Conservation (phyloP, 1,139 yeast species). For the Lodderomyces orthopsilosis region DNA sequence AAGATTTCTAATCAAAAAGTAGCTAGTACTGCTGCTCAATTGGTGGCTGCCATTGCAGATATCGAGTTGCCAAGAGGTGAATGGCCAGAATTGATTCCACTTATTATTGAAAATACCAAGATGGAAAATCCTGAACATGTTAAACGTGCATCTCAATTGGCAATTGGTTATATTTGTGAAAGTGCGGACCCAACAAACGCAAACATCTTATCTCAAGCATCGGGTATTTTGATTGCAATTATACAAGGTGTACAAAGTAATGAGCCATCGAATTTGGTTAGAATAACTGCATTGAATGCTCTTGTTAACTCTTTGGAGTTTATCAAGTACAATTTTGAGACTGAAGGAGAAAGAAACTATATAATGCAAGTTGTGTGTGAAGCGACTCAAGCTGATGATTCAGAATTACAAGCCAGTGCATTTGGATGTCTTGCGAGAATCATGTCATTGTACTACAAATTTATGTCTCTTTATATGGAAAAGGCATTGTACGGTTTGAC, state of each 20-base stretch:
- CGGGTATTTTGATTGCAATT: constrained; percentile 90
- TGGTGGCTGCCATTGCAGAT: constrained; percentile 94
- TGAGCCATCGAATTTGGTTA: constrained; percentile 71
- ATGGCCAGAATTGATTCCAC: constrained; percentile 85
- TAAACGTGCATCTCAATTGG: constrained; percentile 80
- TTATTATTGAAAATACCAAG: constrained; percentile 81
- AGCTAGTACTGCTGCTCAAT: constrained; percentile 86
- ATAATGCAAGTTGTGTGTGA: constrained; percentile 99
- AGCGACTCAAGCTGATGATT: constrained; percentile 86
- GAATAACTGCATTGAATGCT: constrained; percentile 90
- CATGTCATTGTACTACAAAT: constrained; percentile 83
- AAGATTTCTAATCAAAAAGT: constrained; percentile 71
- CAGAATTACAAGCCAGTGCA: constrained; percentile 87
- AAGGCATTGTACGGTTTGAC: constrained; percentile 91
- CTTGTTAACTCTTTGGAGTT: constrained; percentile 88
- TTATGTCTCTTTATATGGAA: constrained; percentile 95
- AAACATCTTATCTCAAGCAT: constrained; percentile 78
- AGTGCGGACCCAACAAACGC: constrained; percentile 84
- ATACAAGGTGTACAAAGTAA: constrained; percentile 91
- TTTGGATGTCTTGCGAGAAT: constrained; percentile 94
- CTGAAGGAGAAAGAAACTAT: constrained; percentile 93
- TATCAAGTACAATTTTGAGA: constrained; percentile 80
- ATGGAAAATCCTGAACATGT: constrained; percentile 73
- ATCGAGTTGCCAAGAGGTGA: constrained; percentile 84
- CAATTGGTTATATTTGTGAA: constrained; percentile 96